Base-by-base conservation (phyloP, 2,329 filamentous ascomycete species). In the Eutypella sp. region DNA sequence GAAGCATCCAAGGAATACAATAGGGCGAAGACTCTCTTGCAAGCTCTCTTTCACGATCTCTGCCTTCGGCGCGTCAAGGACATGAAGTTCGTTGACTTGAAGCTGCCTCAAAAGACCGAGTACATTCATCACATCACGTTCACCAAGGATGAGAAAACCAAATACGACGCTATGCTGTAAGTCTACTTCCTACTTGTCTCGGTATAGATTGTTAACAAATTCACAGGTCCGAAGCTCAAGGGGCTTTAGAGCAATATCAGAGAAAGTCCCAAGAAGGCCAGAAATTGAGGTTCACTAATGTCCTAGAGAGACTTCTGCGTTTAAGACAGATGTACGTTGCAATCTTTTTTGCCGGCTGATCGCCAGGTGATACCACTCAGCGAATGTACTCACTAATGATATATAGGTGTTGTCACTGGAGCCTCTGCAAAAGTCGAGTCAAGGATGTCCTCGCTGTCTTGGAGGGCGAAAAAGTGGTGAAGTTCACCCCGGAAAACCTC, bases 81-180 rank as follows among this genome's bases (percentile, higher is more conserved):
- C 46, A 95, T 96, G 89, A 76, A 77, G 5, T 95, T 95, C 58
- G 79, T 96, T 43, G 88, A 95, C 54, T 71, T 95, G 18, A 85
- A 82, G 50, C 73, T 95, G 8, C 89, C 90, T 0, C 73, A 82
- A 13, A 82, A 95, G 58, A 84, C 82, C 1, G 89, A 92, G 59
- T 90, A 85, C 53, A 73, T 93, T 5, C 84, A 93, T 57, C 79
- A 80, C 8, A 81, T 95, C 54, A 74, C 82, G 8, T 89, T 95
- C 57, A 77, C 82, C 37, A 66, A 79, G 0, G 82, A 90, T 29
- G 90, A 95, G 63, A 75, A 82, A 54, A 78, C 82, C 56, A 88
- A 87, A 66, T 96, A 95, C 59, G 79, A 89, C 33, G 82, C 82
- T 29, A 73, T 95, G 42, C 71, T 84, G 74, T 81, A 72, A 56